Evolutionary conservation across 305 asterid genomes (phyloP).

Genomic region (Fraxinus sp.): DNA sequence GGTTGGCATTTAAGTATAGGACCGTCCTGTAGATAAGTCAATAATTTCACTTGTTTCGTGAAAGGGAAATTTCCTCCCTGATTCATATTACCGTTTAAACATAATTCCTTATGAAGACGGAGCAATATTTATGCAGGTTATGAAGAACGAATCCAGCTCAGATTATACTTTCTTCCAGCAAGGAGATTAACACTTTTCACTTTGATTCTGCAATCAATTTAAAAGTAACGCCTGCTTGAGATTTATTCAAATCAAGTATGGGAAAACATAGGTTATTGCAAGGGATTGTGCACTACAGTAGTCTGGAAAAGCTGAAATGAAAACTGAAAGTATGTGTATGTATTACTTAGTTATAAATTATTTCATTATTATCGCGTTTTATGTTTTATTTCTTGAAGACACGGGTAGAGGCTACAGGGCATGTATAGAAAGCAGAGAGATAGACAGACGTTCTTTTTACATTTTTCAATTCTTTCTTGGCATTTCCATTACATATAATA

Average conservation of each 20-base stretch:
- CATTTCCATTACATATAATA: neutral
- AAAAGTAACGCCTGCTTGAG: constrained; percentile 20
- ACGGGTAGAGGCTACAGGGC: constrained; percentile 12
- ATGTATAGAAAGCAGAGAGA: constrained; percentile 29
- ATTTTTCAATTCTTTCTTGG: neutral
- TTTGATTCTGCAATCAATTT: constrained; percentile 17
- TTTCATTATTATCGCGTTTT: constrained; percentile 7
- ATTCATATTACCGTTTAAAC: neutral
- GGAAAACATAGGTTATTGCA: neutral
- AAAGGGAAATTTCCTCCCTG: neutral
- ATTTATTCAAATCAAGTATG: neutral
- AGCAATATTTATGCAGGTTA: constrained; percentile 47
- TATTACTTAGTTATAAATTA: constrained; percentile 27
- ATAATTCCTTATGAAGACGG: constrained; percentile 6
- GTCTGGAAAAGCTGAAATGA: constrained; percentile 17
- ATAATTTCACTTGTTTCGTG: neutral
- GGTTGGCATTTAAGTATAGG: neutral
- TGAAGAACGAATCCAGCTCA: constrained; percentile 70
- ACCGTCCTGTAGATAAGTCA: neutral
- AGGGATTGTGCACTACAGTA: neutral
- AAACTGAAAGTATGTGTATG: constrained; percentile 30
- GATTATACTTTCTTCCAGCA: constrained; percentile 72
- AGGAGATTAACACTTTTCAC: constrained; percentile 42
- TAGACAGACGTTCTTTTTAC: constrained; percentile 5
- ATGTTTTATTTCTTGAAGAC: constrained; percentile 16